Evolutionary conservation across 2,329 filamentous ascomycete genomes (phyloP), one percentile per base, ranked within the genome.

Genomic region (Trichoderma arundinaceum): DNA sequence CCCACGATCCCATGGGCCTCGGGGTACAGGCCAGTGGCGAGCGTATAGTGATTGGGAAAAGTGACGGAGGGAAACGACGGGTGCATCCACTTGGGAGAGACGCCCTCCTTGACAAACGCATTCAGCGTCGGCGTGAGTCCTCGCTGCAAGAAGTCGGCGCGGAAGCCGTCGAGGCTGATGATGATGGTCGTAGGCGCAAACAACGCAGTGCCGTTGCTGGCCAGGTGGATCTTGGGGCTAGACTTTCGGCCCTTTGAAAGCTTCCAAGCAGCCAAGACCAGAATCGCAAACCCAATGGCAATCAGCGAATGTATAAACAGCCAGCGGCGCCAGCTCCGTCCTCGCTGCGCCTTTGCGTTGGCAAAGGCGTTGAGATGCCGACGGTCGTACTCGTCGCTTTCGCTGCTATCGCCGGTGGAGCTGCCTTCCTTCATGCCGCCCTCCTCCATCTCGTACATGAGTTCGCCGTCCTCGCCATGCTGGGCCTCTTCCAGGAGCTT

Each of bases 31-130:
- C 95, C 95, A 0, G 95, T 98, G 0, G 92, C 92, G 43, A 98
- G 82, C 0, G 94, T 97, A 77, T 94, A 97, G 77, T 98, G 95
- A 72, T 98, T 94, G 12, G 95, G 95, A 72, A 99, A 99, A 0
- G 95, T 99, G 52, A 99, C 92, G 22, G 92, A 96, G 0, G 95
- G 95, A 70, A 99, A 99, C 44, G 92, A 96, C 0, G 95, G 95
- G 7, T 88, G 84, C 93, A 99, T 97, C 78, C 94, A 97, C 69
- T 88, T 85, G 2, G 95, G 94, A 6, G 94, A 97, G 10, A 98
- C 88, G 35, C 95, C 95, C 69, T 92, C 88, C 67, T 87, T 85
- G 68, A 97, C 83, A 69, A 99, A 90, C 2, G 88, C 84, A 71
- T 88, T 92, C 8, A 99, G 82, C 1, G 90, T 88, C 0, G 94